Conservation (phyloP, 805 yeast species). For the Monosporozyma unispora region DNA sequence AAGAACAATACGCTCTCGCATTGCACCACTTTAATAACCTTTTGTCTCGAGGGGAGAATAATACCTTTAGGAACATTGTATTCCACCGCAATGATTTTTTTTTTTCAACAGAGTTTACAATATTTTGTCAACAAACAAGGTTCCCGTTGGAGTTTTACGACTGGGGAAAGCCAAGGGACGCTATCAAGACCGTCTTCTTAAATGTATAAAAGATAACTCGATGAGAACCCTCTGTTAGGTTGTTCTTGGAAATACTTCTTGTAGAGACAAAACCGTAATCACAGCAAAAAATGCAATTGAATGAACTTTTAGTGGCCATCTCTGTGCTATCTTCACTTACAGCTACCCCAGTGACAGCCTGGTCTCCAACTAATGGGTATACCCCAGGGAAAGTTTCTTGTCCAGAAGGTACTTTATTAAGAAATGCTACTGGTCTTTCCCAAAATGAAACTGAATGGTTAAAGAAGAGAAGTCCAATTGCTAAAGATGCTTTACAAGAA, state of each 20-base stretch:
- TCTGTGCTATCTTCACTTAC: not conserved
- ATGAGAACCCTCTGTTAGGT: too few species aligned
- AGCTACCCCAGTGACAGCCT: conserved; percentile 20
- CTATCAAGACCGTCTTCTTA: too few species aligned
- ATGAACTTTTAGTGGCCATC: not conserved
- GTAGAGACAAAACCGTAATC: not conserved
- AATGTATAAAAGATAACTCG: too few species aligned
- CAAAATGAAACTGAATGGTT: conserved; percentile 46
- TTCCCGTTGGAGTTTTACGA: not conserved
- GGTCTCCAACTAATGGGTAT: conserved; percentile 52
- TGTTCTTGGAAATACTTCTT: too few species aligned
- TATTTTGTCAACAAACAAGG: not conserved
- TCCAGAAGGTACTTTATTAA: conserved; percentile 30
- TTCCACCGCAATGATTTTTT: not conserved
- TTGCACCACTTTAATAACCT: not conserved
- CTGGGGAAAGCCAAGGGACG: not conserved
- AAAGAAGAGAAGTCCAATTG: conserved; percentile 36
- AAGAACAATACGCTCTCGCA: not conserved
- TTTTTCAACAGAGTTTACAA: not conserved
- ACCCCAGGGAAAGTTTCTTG: conserved; percentile 55
- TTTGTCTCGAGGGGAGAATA: not conserved
- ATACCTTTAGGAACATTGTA: not conserved
- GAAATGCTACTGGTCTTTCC: conserved; percentile 43
- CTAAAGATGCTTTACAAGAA: conserved; percentile 36
- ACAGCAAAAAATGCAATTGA: not conserved